Evolutionary conservation across 2,329 filamentous ascomycete genomes (phyloP).

Genomic region (Pestalotiopsis sp.): DNA sequence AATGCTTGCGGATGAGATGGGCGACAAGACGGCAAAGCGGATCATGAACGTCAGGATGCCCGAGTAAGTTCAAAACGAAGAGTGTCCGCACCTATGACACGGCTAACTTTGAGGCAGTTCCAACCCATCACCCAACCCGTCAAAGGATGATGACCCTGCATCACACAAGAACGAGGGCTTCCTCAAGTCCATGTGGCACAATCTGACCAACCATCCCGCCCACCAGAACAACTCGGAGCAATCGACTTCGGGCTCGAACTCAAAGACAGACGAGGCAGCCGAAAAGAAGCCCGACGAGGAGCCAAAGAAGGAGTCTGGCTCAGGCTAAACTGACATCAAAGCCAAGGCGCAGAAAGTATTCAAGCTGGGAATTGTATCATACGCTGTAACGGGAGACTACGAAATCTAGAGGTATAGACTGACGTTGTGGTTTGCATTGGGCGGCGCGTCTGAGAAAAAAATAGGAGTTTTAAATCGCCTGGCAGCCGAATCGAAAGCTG

Average conservation of each 20-base stretch:
- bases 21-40: conserved; percentile 86
- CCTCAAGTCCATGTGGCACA: conserved; percentile 91
- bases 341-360: background rate
- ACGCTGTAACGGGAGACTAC: background rate
- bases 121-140: conserved; percentile 17
- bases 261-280: conserved; percentile 22
- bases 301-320: conserved; percentile 27
- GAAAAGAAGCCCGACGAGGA: conserved; percentile 25
- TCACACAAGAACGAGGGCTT: conserved; percentile 84
- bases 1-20: conserved; percentile 96
- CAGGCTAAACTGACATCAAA: conserved; percentile 20
- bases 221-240: conserved; percentile 44
- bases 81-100: background rate
- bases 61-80: conserved; percentile 44
- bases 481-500: background rate
- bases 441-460: conserved; percentile 8
- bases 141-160: conserved; percentile 36
- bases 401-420: conserved; percentile 10
- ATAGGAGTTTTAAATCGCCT: background rate
- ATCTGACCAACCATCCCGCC: conserved; percentile 75
- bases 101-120: conserved; percentile 15
- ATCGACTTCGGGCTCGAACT: conserved; percentile 24
- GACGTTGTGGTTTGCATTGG: conserved; percentile 10
- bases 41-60: conserved; percentile 78
- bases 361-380: background rate